These are phyloP conservation scores for Pichia sp. DNA, from an alignment of 1,139 yeast species.

Conservation along the genomic window DNA sequence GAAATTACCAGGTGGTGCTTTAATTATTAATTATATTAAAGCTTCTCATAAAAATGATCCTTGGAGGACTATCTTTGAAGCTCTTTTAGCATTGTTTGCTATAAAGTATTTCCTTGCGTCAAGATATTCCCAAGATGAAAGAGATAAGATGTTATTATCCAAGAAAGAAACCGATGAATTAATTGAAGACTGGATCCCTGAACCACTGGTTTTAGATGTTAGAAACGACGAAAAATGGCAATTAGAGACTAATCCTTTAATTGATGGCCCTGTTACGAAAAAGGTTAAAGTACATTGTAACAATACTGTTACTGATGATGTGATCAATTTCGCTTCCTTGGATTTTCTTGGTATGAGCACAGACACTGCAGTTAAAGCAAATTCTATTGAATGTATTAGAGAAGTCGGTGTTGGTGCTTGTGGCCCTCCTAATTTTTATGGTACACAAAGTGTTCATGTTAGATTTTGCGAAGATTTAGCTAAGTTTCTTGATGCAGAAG, in stretches of 20 bases:
- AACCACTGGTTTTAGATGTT: constrained; percentile 60
- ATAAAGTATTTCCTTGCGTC: constrained; percentile 77
- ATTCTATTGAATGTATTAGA: constrained; percentile 54
- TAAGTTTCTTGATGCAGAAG: constrained; percentile 66
- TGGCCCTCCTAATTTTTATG: constrained; percentile 97
- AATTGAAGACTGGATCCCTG: constrained; percentile 88
- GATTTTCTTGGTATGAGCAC: constrained; percentile 59
- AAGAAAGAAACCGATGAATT: constrained; percentile 73
- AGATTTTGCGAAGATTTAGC: constrained; percentile 74
- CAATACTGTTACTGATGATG: constrained; percentile 23
- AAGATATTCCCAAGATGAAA: constrained; percentile 72
- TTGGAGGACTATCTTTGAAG: constrained; percentile 79
- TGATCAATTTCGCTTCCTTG: constrained; percentile 56
- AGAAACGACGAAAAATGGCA: constrained; percentile 54
- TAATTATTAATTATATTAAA: constrained; percentile 67
- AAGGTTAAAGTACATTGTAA: constrained; percentile 25
- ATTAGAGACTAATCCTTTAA: constrained; percentile 54
- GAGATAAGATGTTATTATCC: constrained; percentile 60
- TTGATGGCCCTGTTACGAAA: constrained; percentile 49
- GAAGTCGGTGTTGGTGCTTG: constrained; percentile 95
- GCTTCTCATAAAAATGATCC: constrained; percentile 96
- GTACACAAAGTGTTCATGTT: constrained; percentile 89
- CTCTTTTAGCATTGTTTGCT: constrained; percentile 76
- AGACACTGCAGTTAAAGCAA: constrained; percentile 42
- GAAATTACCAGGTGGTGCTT: constrained; percentile 72